Evolutionary conservation across 1,284 basidiomycete genomes (phyloP).

Genomic region (Heterobasidion parviporum): DNA sequence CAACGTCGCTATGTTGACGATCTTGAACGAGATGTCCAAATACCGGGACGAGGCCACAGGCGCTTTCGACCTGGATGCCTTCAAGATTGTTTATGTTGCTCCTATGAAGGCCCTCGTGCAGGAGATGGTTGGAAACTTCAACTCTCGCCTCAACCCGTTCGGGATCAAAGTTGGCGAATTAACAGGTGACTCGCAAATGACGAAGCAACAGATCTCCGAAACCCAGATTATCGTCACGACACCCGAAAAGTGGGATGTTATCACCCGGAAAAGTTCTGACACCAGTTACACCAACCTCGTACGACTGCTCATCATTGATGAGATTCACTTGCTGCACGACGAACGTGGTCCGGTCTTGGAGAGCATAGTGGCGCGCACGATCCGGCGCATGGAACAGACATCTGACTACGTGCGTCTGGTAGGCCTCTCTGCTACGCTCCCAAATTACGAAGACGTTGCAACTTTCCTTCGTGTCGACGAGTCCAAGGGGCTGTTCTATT

Average conservation of each 20-base stretch:
- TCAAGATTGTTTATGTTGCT: constrained; percentile 98
- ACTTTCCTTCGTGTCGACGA: constrained; percentile 95
- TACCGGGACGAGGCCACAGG: constrained; percentile 80
- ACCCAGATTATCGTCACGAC: constrained; percentile 99
- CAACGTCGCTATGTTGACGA: constrained; percentile 94
- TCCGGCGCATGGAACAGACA: constrained; percentile 93
- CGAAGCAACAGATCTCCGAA: constrained; percentile 94
- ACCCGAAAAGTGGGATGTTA: constrained; percentile 99
- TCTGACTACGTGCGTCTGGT: constrained; percentile 89
- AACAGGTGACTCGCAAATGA: constrained; percentile 97
- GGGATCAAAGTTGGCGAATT: constrained; percentile 91
- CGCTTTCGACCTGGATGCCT: constrained; percentile 80
- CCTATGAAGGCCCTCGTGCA: constrained; percentile 99
- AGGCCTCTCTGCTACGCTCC: constrained; percentile 93
- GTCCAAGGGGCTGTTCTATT: constrained; percentile 92
- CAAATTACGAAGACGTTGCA: constrained; percentile 99
- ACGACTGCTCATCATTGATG: constrained; percentile 94
- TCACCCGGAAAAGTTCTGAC: constrained; percentile 96
- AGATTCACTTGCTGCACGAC: constrained; percentile 96
- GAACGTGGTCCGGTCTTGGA: constrained; percentile 98
- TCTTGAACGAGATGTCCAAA: constrained; percentile 84
- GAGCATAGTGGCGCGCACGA: constrained; percentile 85
- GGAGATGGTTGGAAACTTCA: constrained; percentile 95
- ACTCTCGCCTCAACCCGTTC: constrained; percentile 72
- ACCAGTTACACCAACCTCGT: constrained; percentile 97